Evolutionary conservation across 176 grass and related monocot genomes (phyloP).

Genomic region (Secale cereale): DNA sequence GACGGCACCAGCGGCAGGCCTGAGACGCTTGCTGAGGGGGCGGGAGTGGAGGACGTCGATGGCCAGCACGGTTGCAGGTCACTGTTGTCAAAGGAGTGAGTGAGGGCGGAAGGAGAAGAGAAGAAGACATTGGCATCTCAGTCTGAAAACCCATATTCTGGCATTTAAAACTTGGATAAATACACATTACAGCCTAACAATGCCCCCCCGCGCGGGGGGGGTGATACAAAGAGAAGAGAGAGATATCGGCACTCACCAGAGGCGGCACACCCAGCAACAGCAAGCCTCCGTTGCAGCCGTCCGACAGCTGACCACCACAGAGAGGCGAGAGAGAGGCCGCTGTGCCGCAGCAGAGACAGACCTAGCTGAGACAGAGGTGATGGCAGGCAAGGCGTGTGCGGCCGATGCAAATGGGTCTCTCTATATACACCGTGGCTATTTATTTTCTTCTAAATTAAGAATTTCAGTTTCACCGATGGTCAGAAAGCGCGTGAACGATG

Average conservation of each 20-base stretch:
- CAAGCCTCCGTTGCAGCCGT: neutral
- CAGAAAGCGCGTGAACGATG: neutral
- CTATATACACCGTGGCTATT: no score
- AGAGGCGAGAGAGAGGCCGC: neutral
- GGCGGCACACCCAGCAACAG: neutral
- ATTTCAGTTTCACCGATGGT: neutral
- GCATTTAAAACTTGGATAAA: neutral
- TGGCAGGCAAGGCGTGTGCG: no score
- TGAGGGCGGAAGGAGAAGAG: no score
- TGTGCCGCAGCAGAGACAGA: neutral
- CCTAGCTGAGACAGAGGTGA: neutral
- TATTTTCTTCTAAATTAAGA: neutral
- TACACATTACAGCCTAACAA: slow-evolving; percentile 12
- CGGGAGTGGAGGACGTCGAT: no score
- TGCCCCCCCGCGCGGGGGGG: neutral
- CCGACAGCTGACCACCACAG: neutral
- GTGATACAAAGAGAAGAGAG: neutral
- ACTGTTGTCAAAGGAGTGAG: no score
- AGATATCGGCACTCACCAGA: neutral
- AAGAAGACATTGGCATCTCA: neutral
- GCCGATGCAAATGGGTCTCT: no score
- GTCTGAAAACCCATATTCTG: neutral
- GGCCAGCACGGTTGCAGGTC: no score
- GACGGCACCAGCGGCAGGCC: no score
- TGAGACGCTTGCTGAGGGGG: no score